Percentiles rank a stretch among this genome's conserved stretches.
phyloP scores from a whole-genome alignment of 305 asterid species.

The Fraxinus sp. region DNA sequence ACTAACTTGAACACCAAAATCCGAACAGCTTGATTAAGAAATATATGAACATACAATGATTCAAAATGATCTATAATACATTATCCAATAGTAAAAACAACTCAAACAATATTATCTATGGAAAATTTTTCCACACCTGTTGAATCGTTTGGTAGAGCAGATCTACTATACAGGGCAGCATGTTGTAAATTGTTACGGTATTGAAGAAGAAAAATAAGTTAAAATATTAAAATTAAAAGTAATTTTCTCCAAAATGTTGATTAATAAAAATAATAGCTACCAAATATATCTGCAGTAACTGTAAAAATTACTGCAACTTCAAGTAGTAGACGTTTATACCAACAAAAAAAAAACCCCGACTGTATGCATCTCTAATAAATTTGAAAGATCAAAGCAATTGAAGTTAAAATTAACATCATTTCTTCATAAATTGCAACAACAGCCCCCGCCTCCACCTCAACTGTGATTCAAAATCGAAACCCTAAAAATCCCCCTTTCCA shows the following conservation, averaged over 20 bases:
- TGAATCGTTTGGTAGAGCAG: not conserved
- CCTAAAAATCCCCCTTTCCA: no score
- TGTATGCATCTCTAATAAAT: conserved; percentile 13
- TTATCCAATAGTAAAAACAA: not conserved
- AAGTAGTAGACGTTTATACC: conserved; percentile 29
- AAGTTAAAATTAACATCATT: conserved; percentile 1
- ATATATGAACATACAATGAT: not conserved
- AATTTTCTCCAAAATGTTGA: conserved; percentile 18
- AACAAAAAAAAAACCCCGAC: not conserved
- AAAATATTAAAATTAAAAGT: not conserved
- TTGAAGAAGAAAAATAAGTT: not conserved
- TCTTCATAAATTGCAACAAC: not conserved
- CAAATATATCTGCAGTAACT: not conserved
- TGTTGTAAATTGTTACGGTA: not conserved
- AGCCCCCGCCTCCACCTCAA: no score
- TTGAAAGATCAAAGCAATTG: not conserved
- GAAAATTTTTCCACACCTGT: not conserved
- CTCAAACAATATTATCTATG: not conserved
- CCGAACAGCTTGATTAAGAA: conserved; percentile 10
- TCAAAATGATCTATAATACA: not conserved
- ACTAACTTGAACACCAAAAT: not conserved
- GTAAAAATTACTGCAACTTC: conserved; percentile 9
- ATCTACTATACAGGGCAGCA: not conserved
- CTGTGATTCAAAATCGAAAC: no score
- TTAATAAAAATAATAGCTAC: not conserved